Percentiles rank a stretch among this genome's conserved stretches.
These are phyloP conservation scores for Leucocoprinus birnbaumii DNA, from an alignment of 768 basidiomycete genomes.

Conservation along the genomic window DNA sequence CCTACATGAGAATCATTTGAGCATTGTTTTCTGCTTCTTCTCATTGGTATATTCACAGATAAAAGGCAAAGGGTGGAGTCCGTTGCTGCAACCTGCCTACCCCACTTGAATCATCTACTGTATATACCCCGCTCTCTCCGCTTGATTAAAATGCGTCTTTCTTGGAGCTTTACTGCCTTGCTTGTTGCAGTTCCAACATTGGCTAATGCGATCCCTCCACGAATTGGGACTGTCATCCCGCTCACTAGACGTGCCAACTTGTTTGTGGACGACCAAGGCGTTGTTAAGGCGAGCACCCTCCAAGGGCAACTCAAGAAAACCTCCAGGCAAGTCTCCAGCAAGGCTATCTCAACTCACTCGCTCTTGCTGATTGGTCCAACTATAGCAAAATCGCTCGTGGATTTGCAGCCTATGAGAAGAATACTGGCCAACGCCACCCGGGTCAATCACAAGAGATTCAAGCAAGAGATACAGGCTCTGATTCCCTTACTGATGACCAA, in stretches of 20 bases:
- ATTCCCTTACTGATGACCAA: conserved; percentile 32
- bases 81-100: background rate
- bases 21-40: no score
- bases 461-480: conserved; percentile 25
- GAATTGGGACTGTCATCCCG: conserved; percentile 20
- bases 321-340: conserved; percentile 14
- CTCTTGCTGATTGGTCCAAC: background rate
- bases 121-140: background rate
- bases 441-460: conserved; percentile 11
- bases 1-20: no score
- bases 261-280: conserved; percentile 20
- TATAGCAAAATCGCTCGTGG: conserved; percentile 42
- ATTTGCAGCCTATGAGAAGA: conserved; percentile 39
- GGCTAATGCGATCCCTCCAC: conserved; percentile 13
- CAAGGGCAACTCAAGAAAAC: conserved; percentile 20
- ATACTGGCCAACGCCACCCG: conserved; percentile 40
- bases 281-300: conserved; percentile 21
- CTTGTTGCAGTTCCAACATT: conserved; percentile 8
- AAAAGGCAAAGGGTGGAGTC: conserved; percentile 1
- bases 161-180: conserved; percentile 6
- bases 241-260: conserved; percentile 22
- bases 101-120: background rate
- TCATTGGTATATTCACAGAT: background rate
- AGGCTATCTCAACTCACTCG: background rate
- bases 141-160: conserved; percentile 6